A percentile compares a stretch with the other conserved stretches of the same genome.
Evolutionary conservation across 495 filamentous ascomycete species (phyloP).

Genomic region (Haplographium delicatum): DNA sequence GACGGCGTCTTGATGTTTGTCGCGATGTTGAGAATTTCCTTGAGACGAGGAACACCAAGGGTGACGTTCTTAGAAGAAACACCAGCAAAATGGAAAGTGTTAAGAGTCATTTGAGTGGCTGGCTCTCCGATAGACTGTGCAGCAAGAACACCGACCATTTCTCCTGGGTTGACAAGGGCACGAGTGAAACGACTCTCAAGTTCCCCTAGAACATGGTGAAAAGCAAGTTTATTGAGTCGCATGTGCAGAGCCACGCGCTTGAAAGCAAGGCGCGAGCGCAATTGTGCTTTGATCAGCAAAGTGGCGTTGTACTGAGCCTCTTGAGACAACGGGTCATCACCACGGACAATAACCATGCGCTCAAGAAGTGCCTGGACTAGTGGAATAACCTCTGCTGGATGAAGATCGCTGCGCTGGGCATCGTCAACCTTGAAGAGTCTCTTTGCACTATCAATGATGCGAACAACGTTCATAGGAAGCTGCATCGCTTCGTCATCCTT

Average conservation of each 20-base stretch:
- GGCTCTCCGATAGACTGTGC: slow-evolving; percentile 98
- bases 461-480: slow-evolving; percentile 83
- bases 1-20: slow-evolving; percentile 98
- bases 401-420: slow-evolving; percentile 76
- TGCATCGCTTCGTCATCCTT: slow-evolving; percentile 76
- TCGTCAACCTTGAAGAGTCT: slow-evolving; percentile 88
- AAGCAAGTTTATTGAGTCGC: slow-evolving; percentile 82
- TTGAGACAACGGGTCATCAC: slow-evolving; percentile 68
- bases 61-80: slow-evolving; percentile 99
- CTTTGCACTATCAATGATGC: slow-evolving; percentile 85
- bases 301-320: slow-evolving; percentile 90
- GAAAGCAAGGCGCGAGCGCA: slow-evolving; percentile 87
- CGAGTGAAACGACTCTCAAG: slow-evolving; percentile 79
- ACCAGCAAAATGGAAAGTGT: slow-evolving; percentile 99
- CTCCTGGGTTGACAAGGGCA: slow-evolving; percentile 78
- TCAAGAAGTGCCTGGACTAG: slow-evolving; percentile 71
- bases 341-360: slow-evolving; percentile 75
- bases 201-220: slow-evolving; percentile 88
- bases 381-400: slow-evolving; percentile 84
- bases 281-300: slow-evolving; percentile 80
- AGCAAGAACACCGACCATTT: slow-evolving; percentile 98
- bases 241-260: slow-evolving; percentile 81
- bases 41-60: slow-evolving; percentile 95
- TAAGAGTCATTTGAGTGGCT: slow-evolving; percentile 98
- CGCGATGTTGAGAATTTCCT: slow-evolving; percentile 98